phyloP scores from a whole-genome alignment of 192 early-diverging fungal species.

The Entomortierella beljakovae region DNA sequence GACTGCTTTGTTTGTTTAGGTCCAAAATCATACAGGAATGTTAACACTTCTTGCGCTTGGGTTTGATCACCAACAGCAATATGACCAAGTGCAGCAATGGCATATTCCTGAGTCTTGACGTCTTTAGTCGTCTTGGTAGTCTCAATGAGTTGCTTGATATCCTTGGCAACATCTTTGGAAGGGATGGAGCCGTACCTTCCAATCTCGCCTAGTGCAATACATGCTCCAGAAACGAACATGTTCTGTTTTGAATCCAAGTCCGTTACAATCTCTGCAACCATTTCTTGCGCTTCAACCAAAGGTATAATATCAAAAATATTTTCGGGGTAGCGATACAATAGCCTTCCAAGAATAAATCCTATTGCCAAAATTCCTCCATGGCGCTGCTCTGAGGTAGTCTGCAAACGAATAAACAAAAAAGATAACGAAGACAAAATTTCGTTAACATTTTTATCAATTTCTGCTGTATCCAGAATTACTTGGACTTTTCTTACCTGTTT shows the following conservation, averaged over 20 bases:
- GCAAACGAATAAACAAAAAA: no score
- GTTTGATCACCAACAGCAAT: conserved; percentile 61
- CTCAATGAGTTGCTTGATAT: conserved; percentile 58
- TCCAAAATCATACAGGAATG: conserved; percentile 67
- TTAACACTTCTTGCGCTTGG: conserved; percentile 46
- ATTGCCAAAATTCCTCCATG: conserved; percentile 77
- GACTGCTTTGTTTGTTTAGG: conserved; percentile 76
- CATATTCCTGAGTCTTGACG: conserved; percentile 82
- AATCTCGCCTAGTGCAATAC: conserved; percentile 77
- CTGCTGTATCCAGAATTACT: background rate
- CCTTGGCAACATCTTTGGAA: conserved; percentile 15
- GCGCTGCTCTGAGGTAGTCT: conserved; percentile 60
- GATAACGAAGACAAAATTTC: background rate
- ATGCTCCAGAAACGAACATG: conserved; percentile 69
- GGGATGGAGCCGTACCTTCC: conserved; percentile 69
- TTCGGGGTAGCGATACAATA: conserved; percentile 66
- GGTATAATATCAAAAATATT: conserved; percentile 54
- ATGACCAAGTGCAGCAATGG: conserved; percentile 75
- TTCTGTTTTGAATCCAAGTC: conserved; percentile 66
- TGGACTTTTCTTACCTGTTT: conserved; percentile 55
- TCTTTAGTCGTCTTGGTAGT: conserved; percentile 74
- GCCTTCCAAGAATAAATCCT: conserved; percentile 75
- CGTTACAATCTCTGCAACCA: conserved; percentile 56
- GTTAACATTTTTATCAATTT: no score
- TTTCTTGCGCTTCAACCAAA: conserved; percentile 21